These are phyloP conservation scores for Colletotrichum lentis DNA, from an alignment of 2,329 filamentous ascomycete genomes.

Conservation along the genomic window DNA sequence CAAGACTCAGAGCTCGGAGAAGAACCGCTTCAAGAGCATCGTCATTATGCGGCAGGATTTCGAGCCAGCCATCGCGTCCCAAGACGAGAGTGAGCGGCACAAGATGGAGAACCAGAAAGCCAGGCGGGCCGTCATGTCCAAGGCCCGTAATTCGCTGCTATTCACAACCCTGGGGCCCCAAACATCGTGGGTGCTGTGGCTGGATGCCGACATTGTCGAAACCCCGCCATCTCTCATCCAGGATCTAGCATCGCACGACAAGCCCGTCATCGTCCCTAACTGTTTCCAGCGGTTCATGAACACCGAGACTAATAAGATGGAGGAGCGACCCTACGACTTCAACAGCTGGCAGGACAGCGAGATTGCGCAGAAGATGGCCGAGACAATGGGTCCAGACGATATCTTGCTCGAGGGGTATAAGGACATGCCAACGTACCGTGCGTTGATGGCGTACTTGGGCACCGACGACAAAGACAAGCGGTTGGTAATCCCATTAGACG, in stretches of 20 bases:
- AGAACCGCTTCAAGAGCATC: conserved; percentile 87
- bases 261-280: conserved; percentile 92
- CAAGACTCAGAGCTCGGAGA: conserved; percentile 84
- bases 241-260: conserved; percentile 86
- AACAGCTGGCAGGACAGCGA: conserved; percentile 97
- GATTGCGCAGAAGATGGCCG: conserved; percentile 76
- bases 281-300: conserved; percentile 91
- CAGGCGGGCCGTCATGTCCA: conserved; percentile 88
- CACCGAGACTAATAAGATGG: conserved; percentile 70
- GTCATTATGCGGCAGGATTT: conserved; percentile 97
- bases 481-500: conserved; percentile 80
- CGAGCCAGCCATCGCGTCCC: conserved; percentile 79
- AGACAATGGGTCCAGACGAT: conserved; percentile 87
- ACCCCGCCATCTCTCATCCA: conserved; percentile 86
- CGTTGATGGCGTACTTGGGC: conserved; percentile 86
- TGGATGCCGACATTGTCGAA: conserved; percentile 92
- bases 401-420: conserved; percentile 92
- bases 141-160: conserved; percentile 90
- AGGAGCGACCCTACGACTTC: conserved; percentile 90
- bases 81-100: conserved; percentile 88
- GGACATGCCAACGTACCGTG: conserved; percentile 90
- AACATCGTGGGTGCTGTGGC: conserved; percentile 96
- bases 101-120: conserved; percentile 90
- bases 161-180: conserved; percentile 93
- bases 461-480: conserved; percentile 64